Evolutionary conservation across 2,329 filamentous ascomycete species (phyloP).

Genomic region (Alternaria postmessia): DNA sequence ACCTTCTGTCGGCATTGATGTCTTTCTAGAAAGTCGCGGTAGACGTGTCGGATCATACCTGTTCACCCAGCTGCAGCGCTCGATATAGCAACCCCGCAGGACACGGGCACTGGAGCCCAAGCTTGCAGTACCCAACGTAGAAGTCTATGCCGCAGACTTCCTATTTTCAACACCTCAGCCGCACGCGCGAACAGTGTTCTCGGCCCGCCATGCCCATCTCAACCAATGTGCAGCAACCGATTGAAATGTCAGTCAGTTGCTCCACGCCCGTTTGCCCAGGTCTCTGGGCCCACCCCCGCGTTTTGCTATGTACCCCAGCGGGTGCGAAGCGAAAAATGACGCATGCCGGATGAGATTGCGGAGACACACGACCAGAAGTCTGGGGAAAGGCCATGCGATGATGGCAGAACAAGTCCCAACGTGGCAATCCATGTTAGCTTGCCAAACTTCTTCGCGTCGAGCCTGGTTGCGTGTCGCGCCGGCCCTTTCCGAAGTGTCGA

Average conservation of each 20-base stretch:
- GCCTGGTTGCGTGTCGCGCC: background rate
- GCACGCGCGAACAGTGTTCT: background rate
- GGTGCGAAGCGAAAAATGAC: constrained; percentile 5
- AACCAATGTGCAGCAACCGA: constrained; percentile 3
- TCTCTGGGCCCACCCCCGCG: background rate
- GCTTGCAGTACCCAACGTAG: background rate
- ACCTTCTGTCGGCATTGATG: background rate
- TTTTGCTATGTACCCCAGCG: background rate
- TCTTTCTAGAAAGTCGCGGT: background rate
- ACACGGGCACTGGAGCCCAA: background rate
- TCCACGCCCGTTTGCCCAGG: background rate
- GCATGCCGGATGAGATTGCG: background rate
- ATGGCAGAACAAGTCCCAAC: background rate
- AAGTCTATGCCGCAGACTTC: background rate
- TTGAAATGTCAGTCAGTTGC: background rate
- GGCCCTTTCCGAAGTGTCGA: background rate
- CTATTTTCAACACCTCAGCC: background rate
- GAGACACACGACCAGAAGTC: background rate
- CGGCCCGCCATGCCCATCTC: background rate
- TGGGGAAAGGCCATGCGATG: background rate
- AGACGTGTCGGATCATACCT: background rate
- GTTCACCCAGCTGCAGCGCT: background rate
- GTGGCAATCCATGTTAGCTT: background rate
- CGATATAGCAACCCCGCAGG: background rate
- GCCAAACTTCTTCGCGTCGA: background rate